phyloP scores from a whole-genome alignment of 2,329 filamentous ascomycete genomes.

The Colletotrichum somersetense region DNA sequence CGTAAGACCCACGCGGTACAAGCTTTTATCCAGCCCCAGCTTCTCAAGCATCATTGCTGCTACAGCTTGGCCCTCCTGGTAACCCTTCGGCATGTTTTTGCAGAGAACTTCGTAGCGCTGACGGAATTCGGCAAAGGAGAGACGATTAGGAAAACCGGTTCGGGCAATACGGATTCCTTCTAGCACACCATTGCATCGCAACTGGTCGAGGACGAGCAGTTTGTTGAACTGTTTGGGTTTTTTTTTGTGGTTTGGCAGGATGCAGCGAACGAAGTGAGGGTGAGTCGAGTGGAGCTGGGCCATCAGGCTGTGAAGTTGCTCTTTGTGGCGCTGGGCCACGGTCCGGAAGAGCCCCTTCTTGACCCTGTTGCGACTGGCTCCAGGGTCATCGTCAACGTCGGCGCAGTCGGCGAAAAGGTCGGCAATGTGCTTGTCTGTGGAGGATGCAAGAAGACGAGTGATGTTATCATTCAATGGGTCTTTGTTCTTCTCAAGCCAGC shows the following conservation, averaged over 20 bases:
- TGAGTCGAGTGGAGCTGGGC: conserved; percentile 93
- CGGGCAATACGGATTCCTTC: conserved; percentile 97
- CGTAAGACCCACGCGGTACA: conserved; percentile 93
- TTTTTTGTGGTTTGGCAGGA: conserved; percentile 98
- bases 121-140: conserved; percentile 93
- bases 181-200: conserved; percentile 99
- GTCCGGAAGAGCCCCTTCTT: conserved; percentile 98
- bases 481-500: conserved; percentile 99
- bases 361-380: conserved; percentile 79
- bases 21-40: conserved; percentile 83
- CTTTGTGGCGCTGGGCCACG: conserved; percentile 96
- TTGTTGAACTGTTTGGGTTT: conserved; percentile 92
- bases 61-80: conserved; percentile 89
- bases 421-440: conserved; percentile 85
- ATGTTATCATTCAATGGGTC: conserved; percentile 98
- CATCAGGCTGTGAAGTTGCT: conserved; percentile 98
- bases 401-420: conserved; percentile 89
- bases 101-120: conserved; percentile 97
- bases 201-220: conserved; percentile 92
- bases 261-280: conserved; percentile 97
- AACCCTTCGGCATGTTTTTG: conserved; percentile 86
- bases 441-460: conserved; percentile 86
- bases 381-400: conserved; percentile 80
- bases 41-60: conserved; percentile 90
- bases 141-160: conserved; percentile 94